Base-by-base conservation (phyloP, 805 yeast genomes). In the Grigorovia jiainica region DNA sequence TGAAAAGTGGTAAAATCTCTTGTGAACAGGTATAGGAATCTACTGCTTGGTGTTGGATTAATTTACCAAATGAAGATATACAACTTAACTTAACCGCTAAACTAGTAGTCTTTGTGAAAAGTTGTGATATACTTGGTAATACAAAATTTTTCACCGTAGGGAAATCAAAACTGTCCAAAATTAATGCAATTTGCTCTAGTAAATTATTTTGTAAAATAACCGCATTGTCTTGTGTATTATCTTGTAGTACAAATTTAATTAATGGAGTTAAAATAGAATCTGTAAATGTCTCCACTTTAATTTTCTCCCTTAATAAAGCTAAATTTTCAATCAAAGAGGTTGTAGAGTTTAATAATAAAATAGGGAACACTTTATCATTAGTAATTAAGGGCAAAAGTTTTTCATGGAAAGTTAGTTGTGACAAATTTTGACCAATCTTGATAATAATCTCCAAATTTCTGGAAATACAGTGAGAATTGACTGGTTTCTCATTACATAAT, bases 101-200 rank as follows among this genome's bases (percentile, higher is more conserved):
- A 23, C 92, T 77, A 0, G 89, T 85, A 1, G 98, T 92, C 36
- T 86, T 82, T 31, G 87, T 75, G 62, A 90, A 92, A 7, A 86
- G 72, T 36, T 71, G 72, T 36, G 86, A 74, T 15, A 87, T 67
- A 36, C 77, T 64, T 2, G 95, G 95, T 57, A 84, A 76, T n/a
- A 87, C 65, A 25, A 76, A 75, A 50, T 78, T 80, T 50, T 90
- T 87, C 43, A 87, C 70, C 16, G 79, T 73, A 9, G 87, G 71
- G 51, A 81, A 80, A 43, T 81, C 89, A 37, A 80, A 64, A 36
- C 72, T 66, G 7, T 63, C 69, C 2, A 73, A 52, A 27, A 75
- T 60, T 15, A 60, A 46, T 2, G 67, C 59, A 18, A 73, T 58
- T 41, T 73, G 66, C 11, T 49, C 55, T 43, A 84, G 62, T 13